These are phyloP conservation scores for Pseudogymnoascus sp. DNA, from an alignment of 2,329 filamentous ascomycete genomes.

Conservation along the genomic window DNA sequence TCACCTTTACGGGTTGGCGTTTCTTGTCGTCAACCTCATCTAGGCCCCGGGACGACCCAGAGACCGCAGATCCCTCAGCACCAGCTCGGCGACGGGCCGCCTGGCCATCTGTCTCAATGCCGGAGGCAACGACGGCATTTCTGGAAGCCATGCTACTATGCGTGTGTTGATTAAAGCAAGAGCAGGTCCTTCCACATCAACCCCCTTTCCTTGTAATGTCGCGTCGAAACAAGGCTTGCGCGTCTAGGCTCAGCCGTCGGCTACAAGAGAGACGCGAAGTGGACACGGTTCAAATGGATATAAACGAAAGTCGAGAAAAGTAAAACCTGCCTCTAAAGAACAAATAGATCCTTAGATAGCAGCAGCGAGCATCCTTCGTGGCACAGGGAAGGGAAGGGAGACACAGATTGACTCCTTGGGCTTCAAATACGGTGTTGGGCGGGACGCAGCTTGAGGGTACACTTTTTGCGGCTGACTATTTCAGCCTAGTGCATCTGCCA, in stretches of 20 bases:
- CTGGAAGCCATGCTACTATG: conserved; percentile 29
- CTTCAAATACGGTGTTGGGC: conserved; percentile 2
- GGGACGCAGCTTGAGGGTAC: neutral
- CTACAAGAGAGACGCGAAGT: neutral
- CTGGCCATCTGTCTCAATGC: conserved; percentile 48
- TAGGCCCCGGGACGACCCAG: conserved; percentile 29
- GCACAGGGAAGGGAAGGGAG: neutral
- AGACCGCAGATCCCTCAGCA: conserved; percentile 33
- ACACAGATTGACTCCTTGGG: neutral
- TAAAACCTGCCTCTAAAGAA: neutral
- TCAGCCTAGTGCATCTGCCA: conserved; percentile 8
- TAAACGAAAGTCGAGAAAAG: neutral
- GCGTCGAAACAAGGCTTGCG: conserved; percentile 1
- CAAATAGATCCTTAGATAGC: neutral
- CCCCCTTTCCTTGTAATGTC: neutral
- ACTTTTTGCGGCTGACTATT: conserved; percentile 9
- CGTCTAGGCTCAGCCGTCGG: conserved; percentile 5
- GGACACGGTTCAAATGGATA: neutral
- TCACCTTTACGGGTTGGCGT: conserved; percentile 50
- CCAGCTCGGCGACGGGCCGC: conserved; percentile 50
- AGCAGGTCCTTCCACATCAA: neutral
- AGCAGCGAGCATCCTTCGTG: conserved; percentile 1
- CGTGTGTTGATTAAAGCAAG: neutral
- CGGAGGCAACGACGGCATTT: conserved; percentile 51
- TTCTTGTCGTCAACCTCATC: conserved; percentile 51